These are phyloP conservation scores for Aspergillus carlsbadensis DNA, from an alignment of 495 filamentous ascomycete genomes.

Conservation along the genomic window DNA sequence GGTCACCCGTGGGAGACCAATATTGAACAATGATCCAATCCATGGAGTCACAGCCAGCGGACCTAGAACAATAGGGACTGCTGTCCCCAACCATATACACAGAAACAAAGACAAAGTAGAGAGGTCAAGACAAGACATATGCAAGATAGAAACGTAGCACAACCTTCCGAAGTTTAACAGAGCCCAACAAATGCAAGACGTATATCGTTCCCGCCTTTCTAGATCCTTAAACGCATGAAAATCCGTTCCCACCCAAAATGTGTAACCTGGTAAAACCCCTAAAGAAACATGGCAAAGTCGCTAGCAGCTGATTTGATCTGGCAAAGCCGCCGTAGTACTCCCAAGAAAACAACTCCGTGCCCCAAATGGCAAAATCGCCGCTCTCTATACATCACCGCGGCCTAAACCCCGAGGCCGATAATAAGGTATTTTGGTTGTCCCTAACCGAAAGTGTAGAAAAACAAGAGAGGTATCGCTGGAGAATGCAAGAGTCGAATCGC, in stretches of 20 bases:
- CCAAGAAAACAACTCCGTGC: slow-evolving; percentile 39
- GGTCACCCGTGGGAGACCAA: slow-evolving; percentile 40
- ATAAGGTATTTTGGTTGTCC: slow-evolving; percentile 32
- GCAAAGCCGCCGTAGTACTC: slow-evolving; percentile 34
- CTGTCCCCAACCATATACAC: slow-evolving; percentile 45
- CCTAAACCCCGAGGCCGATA: slow-evolving; percentile 28
- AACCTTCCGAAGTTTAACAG: slow-evolving; percentile 40
- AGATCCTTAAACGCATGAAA: slow-evolving; percentile 44
- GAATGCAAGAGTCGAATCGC: slow-evolving; percentile 44
- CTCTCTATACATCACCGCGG: slow-evolving; percentile 50
- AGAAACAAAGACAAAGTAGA: slow-evolving; percentile 31
- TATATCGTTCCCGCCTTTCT: slow-evolving; percentile 56
- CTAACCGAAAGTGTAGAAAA: slow-evolving; percentile 40
- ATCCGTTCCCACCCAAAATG: slow-evolving; percentile 41
- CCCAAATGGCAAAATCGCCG: slow-evolving; percentile 41
- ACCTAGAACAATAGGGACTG: slow-evolving; percentile 35
- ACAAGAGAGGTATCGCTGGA: slow-evolving; percentile 39
- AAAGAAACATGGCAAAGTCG: slow-evolving; percentile 35
- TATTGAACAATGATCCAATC: slow-evolving; percentile 45
- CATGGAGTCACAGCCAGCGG: slow-evolving; percentile 44
- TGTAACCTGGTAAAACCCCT: slow-evolving; percentile 25
- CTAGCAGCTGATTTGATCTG: slow-evolving; percentile 25
- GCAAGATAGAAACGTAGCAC: slow-evolving; percentile 27
- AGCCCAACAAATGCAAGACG: slow-evolving; percentile 52
- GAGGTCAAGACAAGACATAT: slow-evolving; percentile 28